These are phyloP conservation scores for Narthecium ossifragum DNA, from an alignment of 106 monocot species.

Conservation along the genomic window DNA sequence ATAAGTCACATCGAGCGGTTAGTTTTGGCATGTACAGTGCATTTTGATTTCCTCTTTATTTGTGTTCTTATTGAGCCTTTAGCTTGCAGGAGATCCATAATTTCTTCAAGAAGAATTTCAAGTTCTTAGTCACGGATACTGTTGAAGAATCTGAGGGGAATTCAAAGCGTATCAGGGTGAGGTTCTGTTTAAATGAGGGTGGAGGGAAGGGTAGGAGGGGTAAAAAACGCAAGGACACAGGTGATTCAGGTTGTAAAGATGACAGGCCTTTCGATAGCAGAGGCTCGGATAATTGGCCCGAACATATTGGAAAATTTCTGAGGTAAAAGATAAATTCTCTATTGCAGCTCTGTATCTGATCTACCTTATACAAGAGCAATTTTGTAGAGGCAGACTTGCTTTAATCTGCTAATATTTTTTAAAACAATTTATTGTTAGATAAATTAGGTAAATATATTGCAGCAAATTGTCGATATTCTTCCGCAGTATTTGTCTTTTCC, in stretches of 20 bases:
- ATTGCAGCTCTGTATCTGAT: too few species aligned
- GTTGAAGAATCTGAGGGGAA: conserved; percentile 51
- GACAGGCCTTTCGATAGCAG: conserved; percentile 79
- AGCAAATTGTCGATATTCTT: too few species aligned
- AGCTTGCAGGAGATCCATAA: conserved; percentile 75
- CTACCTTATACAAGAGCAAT: too few species aligned
- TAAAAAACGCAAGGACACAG: conserved; percentile 61
- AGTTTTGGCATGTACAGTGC: conserved; percentile 6
- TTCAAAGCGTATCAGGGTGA: conserved; percentile 65
- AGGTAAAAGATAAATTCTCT: too few species aligned
- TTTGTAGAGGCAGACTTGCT: too few species aligned
- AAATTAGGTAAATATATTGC: too few species aligned
- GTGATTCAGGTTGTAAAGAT: conserved; percentile 21
- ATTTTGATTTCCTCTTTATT: not conserved
- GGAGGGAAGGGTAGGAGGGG: conserved; percentile 29
- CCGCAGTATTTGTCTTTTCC: too few species aligned
- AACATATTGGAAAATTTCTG: conserved; percentile 68
- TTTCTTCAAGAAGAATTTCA: conserved; percentile 94
- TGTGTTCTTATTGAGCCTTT: conserved; percentile 1
- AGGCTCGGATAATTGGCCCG: conserved; percentile 78
- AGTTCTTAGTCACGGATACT: conserved; percentile 79
- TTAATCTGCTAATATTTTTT: too few species aligned
- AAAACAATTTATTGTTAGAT: too few species aligned
- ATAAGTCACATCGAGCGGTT: conserved; percentile 87
- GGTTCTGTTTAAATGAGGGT: conserved; percentile 34